Base-by-base conservation (phyloP, 2,329 filamentous ascomycete genomes). In the Verruconis gallopava region DNA sequence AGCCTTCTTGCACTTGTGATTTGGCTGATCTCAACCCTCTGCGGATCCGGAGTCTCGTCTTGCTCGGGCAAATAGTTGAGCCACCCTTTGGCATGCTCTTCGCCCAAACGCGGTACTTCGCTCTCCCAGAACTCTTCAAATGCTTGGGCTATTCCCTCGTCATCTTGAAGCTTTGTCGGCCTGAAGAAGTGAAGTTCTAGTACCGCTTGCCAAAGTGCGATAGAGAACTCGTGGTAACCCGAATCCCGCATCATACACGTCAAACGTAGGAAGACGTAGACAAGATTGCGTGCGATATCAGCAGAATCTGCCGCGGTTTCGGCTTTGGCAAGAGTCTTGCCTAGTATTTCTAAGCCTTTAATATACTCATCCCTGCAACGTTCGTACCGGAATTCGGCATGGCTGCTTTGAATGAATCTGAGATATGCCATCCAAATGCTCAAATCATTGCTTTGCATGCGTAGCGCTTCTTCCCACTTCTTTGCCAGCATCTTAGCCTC, bases 91-190 rank as follows among this genome's bases (percentile, higher is more conserved):
- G 85, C 79, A 2, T 66, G 68, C 1, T 61, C 53, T 50, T 96
- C 89, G 6, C 89, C 89, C 42, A 94, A 72, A 4, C 89, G 74
- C 0, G 81, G 67, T 1, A 76, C 69, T 54, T 95, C 89, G 44
- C 77, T 83, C 45, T 94, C 85, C 91, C 91, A 96, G 48, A 91
- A 94, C 2, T 78, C 70, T 37, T 73, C 65, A 47, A 94, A 82
- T 0, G 52, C 50, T 35, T 20, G 61, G 12, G 47, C 48, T 48
- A 21, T 15, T 49, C 35, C 17, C 34, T 21, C 21, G 11, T 44
- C 17, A 6, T 33, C 35, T 6, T 41, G 14, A 21, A 61, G 39
- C 4, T 54, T 43, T 3, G 51, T 40, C 2, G 81, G 77, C 3
- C 67, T 66, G 37, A 75, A 76, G 45, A 85, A 72, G 14, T 74